Evolutionary conservation across 2,329 filamentous ascomycete genomes (phyloP), one percentile per base, ranked within the genome.

Genomic region (Fusarium mexicanum): DNA sequence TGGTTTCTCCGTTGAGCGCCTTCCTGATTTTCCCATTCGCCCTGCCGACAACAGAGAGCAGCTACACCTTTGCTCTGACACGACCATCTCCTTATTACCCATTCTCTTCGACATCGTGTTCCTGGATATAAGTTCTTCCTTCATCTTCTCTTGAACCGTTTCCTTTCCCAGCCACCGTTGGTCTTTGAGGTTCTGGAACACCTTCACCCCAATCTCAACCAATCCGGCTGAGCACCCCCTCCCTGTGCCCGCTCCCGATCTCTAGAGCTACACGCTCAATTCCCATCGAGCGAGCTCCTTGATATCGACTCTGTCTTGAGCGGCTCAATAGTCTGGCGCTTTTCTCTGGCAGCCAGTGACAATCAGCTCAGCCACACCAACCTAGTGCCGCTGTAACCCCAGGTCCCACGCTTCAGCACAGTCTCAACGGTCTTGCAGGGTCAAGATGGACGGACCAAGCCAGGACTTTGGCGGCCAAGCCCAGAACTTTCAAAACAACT

Each of bases 1-100:
- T 53, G 64, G 57, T 61, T 74, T 63, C 72, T 75, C 72, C 72
- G 54, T 67, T 46, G 26, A 47, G 47, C 41, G 58, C 54, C 61
- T 66, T 62, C 59, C 71, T 64, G 59, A 41, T 31, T 41, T 40
- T 40, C 40, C 48, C 57, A 40, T 33, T 26, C 22, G 22, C 16
- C 33, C 43, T 48, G 43, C 55, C 48, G 43, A 31, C 38, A 41
- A 4, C n/a, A 37, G n/a, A 35, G 37, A 58, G 20, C 51, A 44
- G 44, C 31, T 61, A 54, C 33, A 37, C 8, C 48, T 71, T 18
- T 29, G 22, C 44, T 43, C 35, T 13, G 37, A 17, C 35, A 69
- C 24, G n/a, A 4, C 18, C 59, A 40, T 68, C 6, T 29, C 31
- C 43, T 61, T 16, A 43, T 16, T 7, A 14, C 22, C 40, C 31